Evolutionary conservation across 257 asterid species (phyloP), one percentile per base, ranked within the genome.

Genomic region (Solanum verrucosum): DNA sequence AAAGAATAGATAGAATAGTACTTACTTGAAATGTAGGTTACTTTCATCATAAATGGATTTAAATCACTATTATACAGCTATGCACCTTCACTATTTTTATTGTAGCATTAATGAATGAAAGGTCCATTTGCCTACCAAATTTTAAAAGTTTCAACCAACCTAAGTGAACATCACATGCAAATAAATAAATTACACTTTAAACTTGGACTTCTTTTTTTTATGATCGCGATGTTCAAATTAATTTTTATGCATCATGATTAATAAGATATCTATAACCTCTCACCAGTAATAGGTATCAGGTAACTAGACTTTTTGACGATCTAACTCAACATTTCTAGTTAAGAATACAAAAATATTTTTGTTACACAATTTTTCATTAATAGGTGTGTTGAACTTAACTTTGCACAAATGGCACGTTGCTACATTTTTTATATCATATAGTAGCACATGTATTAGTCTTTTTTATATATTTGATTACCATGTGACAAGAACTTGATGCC

Each of bases 181-280:
- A 44, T n/a, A 14, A 27, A 68, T 14, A 13, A 14, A 27, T 6
- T 25, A 29, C 75, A 68, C 21, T 23, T 63, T 63, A 63, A 63
- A 23, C 1, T 16, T 52, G 3, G 11, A 56, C 5, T 7, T 0
- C 1, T 37, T 37, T 9, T 23, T 59, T 60, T 9, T 23, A 63
- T 18, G 0, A 56, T 56, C 1, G 1, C 0, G 10, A 56, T 7
- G 4, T 56, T 56, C 2, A 1, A 0, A 56, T 20, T 0, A 56
- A 6, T 6, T 49, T 56, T 6, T 5, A 18, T 18, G 10, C 1
- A 18, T 56, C n/a, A 56, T 7, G 1, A 56, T 0, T 18, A 6
- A 7, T 0, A 1, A 20, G 4, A 18, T 56, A 56, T 3, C 14
- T 42, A 3, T 42, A 42, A 42, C 0, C 52, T 44, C 52, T 44